A percentile compares a stretch with the other conserved stretches of the same genome.
Evolutionary conservation across 768 basidiomycete species (phyloP).

Genomic region (Coprinopsis marcescibilis): DNA sequence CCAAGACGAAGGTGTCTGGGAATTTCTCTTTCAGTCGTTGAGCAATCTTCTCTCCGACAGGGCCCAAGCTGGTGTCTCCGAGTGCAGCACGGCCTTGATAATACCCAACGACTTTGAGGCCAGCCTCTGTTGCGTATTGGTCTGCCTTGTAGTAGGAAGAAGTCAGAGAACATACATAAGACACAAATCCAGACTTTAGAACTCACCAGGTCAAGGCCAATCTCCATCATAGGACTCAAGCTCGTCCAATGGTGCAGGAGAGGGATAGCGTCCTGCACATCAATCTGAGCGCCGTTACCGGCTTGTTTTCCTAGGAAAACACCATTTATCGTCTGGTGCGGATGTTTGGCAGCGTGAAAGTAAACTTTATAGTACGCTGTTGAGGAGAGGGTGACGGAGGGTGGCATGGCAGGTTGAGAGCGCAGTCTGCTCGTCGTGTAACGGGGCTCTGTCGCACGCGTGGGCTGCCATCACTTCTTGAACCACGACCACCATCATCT

Average conservation of each 20-base stretch:
- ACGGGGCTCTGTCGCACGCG: background rate
- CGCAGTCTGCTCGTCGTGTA: background rate
- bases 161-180: background rate
- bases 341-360: constrained; percentile 77
- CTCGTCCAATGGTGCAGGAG: constrained; percentile 83
- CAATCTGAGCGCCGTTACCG: constrained; percentile 28
- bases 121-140: constrained; percentile 50
- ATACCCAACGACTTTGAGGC: constrained; percentile 59
- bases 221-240: constrained; percentile 82
- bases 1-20: constrained; percentile 58
- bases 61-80: constrained; percentile 54
- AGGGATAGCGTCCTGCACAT: constrained; percentile 63
- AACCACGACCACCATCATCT: background rate
- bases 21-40: constrained; percentile 50
- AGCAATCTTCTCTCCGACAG: constrained; percentile 61
- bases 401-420: constrained; percentile 6
- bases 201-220: constrained; percentile 71
- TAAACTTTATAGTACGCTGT: constrained; percentile 69
- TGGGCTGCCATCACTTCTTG: no score
- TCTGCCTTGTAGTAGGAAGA: constrained; percentile 38
- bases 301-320: constrained; percentile 59
- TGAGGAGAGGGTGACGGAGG: constrained; percentile 46
- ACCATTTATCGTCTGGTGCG: constrained; percentile 70
- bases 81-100: constrained; percentile 69
- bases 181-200: background rate